A percentile compares a stretch with the other conserved stretches of the same genome.
Conservation (phyloP, 176 grass and related monocot genomes). For the Zoysia japonica region DNA sequence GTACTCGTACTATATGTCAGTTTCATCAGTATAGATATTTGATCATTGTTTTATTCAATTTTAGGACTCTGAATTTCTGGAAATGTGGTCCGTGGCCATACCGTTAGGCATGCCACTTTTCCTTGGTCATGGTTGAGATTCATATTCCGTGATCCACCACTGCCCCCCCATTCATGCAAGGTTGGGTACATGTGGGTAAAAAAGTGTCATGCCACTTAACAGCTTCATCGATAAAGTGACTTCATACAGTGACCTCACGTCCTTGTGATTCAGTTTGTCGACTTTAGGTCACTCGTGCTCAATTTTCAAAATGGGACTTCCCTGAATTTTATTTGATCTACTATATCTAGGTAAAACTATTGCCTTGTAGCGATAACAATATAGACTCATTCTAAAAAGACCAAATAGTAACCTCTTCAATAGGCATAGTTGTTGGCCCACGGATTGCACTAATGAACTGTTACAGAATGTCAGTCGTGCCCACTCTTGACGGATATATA, state of each 20-base stretch:
- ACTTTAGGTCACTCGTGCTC: slow-evolving; percentile 25
- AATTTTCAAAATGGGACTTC: neutral
- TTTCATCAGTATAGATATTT: neutral
- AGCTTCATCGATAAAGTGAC: slow-evolving; percentile 43
- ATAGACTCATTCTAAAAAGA: no score
- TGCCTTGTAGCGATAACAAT: no score
- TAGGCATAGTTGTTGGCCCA: no score
- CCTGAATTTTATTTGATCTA: neutral
- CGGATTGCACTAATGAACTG: no score
- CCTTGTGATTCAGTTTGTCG: slow-evolving; percentile 43
- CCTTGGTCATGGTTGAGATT: slow-evolving; percentile 2
- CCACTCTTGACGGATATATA: no score
- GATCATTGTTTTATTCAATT: neutral
- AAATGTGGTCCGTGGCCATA: slow-evolving; percentile 29
- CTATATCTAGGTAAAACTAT: neutral
- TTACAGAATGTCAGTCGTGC: no score
- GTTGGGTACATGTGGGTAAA: slow-evolving; percentile 49
- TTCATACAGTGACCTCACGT: slow-evolving; percentile 48
- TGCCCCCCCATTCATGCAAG: neutral
- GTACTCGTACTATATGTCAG: neutral
- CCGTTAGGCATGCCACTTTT: slow-evolving; percentile 23
- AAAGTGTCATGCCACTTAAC: slow-evolving; percentile 22
- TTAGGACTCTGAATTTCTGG: neutral
- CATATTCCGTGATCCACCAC: slow-evolving; percentile 22
- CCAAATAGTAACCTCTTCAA: no score